Base-by-base conservation (phyloP, 331 rosid species). In the Quercus tomentella region DNA sequence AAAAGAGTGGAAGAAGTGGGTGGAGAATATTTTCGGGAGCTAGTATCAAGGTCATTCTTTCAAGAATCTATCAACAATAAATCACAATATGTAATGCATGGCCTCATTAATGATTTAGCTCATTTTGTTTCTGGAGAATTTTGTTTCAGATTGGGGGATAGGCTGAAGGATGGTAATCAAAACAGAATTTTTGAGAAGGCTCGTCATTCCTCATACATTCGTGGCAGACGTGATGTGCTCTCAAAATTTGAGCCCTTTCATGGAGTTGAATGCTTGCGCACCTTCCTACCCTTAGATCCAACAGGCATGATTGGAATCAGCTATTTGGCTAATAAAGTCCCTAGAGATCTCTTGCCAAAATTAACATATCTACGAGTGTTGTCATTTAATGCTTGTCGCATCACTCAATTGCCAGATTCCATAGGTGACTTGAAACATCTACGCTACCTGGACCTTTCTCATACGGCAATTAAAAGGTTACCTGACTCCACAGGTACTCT, bases 251-350 rank as follows among this genome's bases (percentile, higher is more conserved):
- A 77, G 67, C 68, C 69, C 57, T 73, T 82, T 69, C 58, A 72
- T 23, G 66, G 76, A 65, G 51, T 57, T 57, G 76, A 82, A 61
- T 33, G 56, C 61, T 67, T 82, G 14, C 86, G 82, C 58, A 82
- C 86, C 37, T 82, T 82, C 72, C 82, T 77, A 57, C 82, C 86
- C 0, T 25, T 82, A 43, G 82, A 82, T 77, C 71, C 86, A 77
- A 73, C 67, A 28, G 82, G 72, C 4, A 31, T 70, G 49, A 68
- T 65, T 56, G 86, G 82, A 28, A 41, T 73, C 16, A 82, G 86
- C 73, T 82, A 72, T 77, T 20, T 82, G 76, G 66, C 79, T 22
- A 73, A 77, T 21, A 56, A 57, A 63, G 82, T 82, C 33, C 86
- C 86, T 22, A 1, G 22, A 4, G 66, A 73, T 56, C 72, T 82